phyloP scores from a whole-genome alignment of 1,139 yeast genomes.

The Cylindricascospora bacillispora region DNA sequence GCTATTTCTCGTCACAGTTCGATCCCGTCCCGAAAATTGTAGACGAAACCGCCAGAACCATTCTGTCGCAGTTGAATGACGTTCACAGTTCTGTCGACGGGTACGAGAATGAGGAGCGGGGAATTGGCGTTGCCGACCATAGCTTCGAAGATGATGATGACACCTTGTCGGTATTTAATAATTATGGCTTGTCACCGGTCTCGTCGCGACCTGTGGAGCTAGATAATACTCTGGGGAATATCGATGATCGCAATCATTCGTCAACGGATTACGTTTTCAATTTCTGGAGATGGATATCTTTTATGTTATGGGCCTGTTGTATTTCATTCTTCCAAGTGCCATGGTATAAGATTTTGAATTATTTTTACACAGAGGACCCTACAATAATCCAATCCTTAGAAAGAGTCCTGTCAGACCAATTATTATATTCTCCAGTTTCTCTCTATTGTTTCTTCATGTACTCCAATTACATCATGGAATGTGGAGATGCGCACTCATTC shows the following conservation, averaged over 20 bases:
- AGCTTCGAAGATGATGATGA: constrained; percentile 9
- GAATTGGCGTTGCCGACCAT: too few species aligned
- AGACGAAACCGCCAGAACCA: constrained; percentile 23
- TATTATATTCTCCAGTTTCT: constrained; percentile 79
- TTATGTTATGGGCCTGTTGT: constrained; percentile 77
- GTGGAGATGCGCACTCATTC: constrained; percentile 55
- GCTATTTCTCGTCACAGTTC: constrained; percentile 12
- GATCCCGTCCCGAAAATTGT: constrained; percentile 26
- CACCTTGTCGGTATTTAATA: constrained; percentile 3
- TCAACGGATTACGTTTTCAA: constrained; percentile 38
- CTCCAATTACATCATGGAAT: constrained; percentile 70
- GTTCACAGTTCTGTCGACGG: constrained; percentile 6
- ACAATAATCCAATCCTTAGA: constrained; percentile 71
- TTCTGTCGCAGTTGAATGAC: constrained; percentile 4
- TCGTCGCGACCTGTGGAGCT: constrained; percentile 4
- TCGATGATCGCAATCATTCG: constrained; percentile 18
- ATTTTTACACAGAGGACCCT: constrained; percentile 68
- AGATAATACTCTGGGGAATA: constrained; percentile 3
- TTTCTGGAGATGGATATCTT: constrained; percentile 62
- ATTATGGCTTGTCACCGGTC: constrained; percentile 4
- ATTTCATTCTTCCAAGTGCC: constrained; percentile 76
- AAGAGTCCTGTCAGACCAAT: constrained; percentile 80
- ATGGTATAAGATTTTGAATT: constrained; percentile 78
- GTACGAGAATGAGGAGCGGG: constrained; percentile 1
- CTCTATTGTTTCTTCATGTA: constrained; percentile 71